Percentiles rank a stretch among this genome's conserved stretches.
phyloP scores from a whole-genome alignment of 768 basidiomycete genomes.

The Serpula lacrymans region DNA sequence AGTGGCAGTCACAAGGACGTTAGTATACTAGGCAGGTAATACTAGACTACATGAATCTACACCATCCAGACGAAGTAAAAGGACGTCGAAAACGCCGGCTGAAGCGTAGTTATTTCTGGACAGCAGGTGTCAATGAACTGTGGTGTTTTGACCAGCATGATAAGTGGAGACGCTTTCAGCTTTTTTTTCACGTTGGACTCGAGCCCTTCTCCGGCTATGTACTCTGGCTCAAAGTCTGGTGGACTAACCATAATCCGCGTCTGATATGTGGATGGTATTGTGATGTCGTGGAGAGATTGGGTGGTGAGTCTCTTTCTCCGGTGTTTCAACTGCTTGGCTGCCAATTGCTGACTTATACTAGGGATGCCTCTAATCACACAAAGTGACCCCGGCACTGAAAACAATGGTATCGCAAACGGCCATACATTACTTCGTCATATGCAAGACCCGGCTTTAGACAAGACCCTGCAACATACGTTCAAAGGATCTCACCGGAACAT shows the following conservation, averaged over 20 bases:
- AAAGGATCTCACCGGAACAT: slow-evolving; percentile 42
- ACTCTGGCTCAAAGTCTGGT: slow-evolving; percentile 40
- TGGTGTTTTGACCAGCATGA: slow-evolving; percentile 42
- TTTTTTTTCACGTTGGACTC: slow-evolving; percentile 31
- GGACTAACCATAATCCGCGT: slow-evolving; percentile 36
- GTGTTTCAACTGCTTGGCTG: slow-evolving; percentile 4
- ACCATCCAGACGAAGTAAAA: slow-evolving; percentile 19
- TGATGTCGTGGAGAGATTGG: slow-evolving; percentile 16
- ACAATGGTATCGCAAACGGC: slow-evolving; percentile 42
- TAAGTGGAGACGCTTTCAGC: slow-evolving; percentile 39
- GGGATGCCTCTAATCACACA: slow-evolving; percentile 39
- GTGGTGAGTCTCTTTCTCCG: slow-evolving; percentile 15
- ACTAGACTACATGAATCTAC: too few species aligned
- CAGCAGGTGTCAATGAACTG: slow-evolving; percentile 40
- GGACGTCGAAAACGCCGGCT: slow-evolving; percentile 16
- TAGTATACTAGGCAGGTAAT: too few species aligned
- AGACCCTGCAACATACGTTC: slow-evolving; percentile 36
- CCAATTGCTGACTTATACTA: slow-evolving; percentile 10
- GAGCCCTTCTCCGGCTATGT: slow-evolving; percentile 34
- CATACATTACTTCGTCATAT: slow-evolving; percentile 37
- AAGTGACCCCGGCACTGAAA: slow-evolving; percentile 42
- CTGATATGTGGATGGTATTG: slow-evolving; percentile 35
- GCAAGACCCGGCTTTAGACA: slow-evolving; percentile 35
- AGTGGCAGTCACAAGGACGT: too few species aligned
- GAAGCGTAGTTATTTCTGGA: slow-evolving; percentile 27